Evolutionary conservation across 2,329 filamentous ascomycete species (phyloP), one percentile per base, ranked within the genome.

Genomic region (Aspergillus transmontanensis): DNA sequence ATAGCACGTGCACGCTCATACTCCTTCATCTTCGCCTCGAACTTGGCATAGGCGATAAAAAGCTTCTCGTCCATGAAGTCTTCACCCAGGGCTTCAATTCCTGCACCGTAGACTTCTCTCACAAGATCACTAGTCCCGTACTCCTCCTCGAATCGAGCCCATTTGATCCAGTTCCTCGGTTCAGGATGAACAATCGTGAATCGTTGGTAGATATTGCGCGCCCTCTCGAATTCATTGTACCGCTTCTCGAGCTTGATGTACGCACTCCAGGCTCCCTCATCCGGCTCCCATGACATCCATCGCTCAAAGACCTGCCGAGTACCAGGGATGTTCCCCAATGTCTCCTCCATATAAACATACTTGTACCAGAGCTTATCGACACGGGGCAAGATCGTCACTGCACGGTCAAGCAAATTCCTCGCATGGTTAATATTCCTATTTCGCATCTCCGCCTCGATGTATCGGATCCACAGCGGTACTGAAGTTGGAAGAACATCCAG

Each of bases 321-420:
- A 41, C 94, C 95, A 3, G 94, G 89, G 56, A 99, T 89, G 73
- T 99, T 97, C 7, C 93, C 93, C 60, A 99, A 85, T 80, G 94
- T 98, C 85, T 99, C 95, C 82, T 98, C 94, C 90, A 97, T 96
- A 77, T 96, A 97, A 30, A 96, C 93, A 83, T 97, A 99, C 78
- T 98, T 98, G 83, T 97, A 99, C 95, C 95, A 99, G 39, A 99
- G 82, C 84, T 98, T 98, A 77, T 98, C 93, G 46, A 98, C 87
- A 62, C 95, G 85, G 6, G 95, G 95, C 45, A 97, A 83, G 61
- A 96, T 92, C 0, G 93, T 93, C 59, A 98, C 92, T n/a, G 95
- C 94, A 60, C 95, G 90, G 77, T 99, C 95, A 58, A 99, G 87
- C 58, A 99, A 80, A 76, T 99, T 99, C 63, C 95, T 86, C 39